A percentile compares a stretch with the other conserved stretches of the same genome.
Conservation (phyloP, 306 rosid genomes). For the Medicago ruthenica region DNA sequence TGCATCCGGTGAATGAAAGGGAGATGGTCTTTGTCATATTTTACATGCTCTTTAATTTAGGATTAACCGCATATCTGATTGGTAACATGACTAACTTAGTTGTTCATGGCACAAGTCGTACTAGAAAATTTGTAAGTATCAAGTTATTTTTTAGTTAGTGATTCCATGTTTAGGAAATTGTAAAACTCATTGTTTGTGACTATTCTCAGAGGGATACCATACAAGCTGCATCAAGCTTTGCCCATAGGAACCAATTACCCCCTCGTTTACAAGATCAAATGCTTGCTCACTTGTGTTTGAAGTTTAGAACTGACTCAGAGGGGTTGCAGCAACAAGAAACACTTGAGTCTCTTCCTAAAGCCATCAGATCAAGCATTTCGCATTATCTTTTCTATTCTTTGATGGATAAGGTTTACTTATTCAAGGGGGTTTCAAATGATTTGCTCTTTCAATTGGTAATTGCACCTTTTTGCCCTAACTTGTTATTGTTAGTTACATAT, state of each 20-base stretch:
- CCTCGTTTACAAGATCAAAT: conserved; percentile 84
- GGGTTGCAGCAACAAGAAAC: conserved; percentile 97
- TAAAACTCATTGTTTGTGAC: background rate
- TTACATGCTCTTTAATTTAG: conserved; percentile 90
- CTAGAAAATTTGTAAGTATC: conserved; percentile 80
- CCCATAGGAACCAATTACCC: conserved; percentile 87
- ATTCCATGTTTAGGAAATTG: background rate
- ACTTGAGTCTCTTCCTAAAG: conserved; percentile 93
- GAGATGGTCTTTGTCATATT: conserved; percentile 90
- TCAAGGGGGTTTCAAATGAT: conserved; percentile 84
- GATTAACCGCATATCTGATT: conserved; percentile 89
- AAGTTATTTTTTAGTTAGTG: background rate
- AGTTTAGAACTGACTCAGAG: conserved; percentile 89
- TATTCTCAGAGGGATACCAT: conserved; percentile 82
- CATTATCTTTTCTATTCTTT: conserved; percentile 82
- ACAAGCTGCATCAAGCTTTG: conserved; percentile 96
- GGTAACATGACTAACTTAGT: conserved; percentile 98
- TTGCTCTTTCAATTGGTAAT: conserved; percentile 92
- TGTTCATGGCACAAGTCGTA: conserved; percentile 91
- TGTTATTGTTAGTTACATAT: conserved; percentile 7
- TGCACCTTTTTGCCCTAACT: conserved; percentile 10
- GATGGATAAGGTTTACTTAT: conserved; percentile 80
- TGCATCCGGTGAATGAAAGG: conserved; percentile 86
- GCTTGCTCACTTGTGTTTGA: conserved; percentile 94
- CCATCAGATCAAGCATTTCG: conserved; percentile 89